A percentile compares a stretch with the other conserved stretches of the same genome.
Evolutionary conservation across 169 alveolate genomes (phyloP).

Genomic region (Plasmodium ovale): DNA sequence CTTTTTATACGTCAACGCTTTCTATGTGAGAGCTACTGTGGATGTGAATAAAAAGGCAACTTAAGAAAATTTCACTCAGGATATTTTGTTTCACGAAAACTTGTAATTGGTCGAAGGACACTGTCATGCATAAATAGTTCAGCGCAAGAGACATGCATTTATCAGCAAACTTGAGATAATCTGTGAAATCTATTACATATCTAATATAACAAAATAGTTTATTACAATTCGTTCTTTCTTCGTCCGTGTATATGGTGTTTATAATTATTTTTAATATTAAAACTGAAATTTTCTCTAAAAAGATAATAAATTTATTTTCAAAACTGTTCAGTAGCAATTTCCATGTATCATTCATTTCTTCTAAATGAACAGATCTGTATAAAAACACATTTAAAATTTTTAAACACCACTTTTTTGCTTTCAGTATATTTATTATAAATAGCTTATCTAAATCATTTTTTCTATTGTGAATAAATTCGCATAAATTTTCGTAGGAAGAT

Average conservation of each 20-base stretch:
- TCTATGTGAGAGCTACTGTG: slow-evolving; percentile 57
- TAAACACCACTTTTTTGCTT: slow-evolving; percentile 62
- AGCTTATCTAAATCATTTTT: slow-evolving; percentile 31
- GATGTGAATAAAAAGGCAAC: slow-evolving; percentile 40
- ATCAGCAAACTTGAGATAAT: slow-evolving; percentile 50
- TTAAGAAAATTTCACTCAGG: slow-evolving; percentile 36
- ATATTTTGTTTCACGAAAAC: slow-evolving; percentile 59
- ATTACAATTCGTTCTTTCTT: slow-evolving; percentile 21
- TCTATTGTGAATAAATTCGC: slow-evolving; percentile 26
- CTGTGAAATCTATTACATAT: slow-evolving; percentile 44
- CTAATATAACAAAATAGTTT: slow-evolving; percentile 39
- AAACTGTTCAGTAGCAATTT: slow-evolving; percentile 32
- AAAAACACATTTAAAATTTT: slow-evolving; percentile 67
- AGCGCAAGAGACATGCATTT: slow-evolving; percentile 40
- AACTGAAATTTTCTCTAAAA: slow-evolving; percentile 54
- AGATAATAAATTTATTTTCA: slow-evolving; percentile 54
- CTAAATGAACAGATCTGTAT: slow-evolving; percentile 56
- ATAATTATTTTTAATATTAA: slow-evolving; percentile 54
- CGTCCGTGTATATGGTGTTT: slow-evolving; percentile 47
- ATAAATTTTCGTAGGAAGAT: slow-evolving; percentile 59
- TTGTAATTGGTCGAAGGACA: slow-evolving; percentile 42
- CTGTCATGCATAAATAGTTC: slow-evolving; percentile 46
- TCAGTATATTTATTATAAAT: slow-evolving; percentile 22
- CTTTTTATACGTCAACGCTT: slow-evolving; percentile 44
- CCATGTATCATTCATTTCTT: slow-evolving; percentile 70